These are phyloP conservation scores for Lactarius hatsudake DNA, from an alignment of 768 basidiomycete genomes.

Conservation along the genomic window DNA sequence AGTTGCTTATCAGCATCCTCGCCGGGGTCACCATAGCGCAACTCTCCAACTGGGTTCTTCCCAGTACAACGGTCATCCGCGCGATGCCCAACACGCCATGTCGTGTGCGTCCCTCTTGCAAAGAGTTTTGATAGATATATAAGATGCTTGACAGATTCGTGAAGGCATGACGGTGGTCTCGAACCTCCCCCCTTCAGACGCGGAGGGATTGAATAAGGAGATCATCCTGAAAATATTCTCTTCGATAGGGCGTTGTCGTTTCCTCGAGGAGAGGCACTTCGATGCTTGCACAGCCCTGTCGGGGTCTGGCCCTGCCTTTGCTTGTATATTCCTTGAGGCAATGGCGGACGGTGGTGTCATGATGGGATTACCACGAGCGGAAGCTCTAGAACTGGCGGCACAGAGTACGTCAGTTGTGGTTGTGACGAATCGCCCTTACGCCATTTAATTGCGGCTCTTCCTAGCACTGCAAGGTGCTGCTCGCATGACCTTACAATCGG, in stretches of 20 bases:
- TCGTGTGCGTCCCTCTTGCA: slow-evolving; percentile 54
- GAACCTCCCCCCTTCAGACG: slow-evolving; percentile 52
- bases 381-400: slow-evolving; percentile 91
- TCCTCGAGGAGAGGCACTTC: slow-evolving; percentile 98
- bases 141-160: slow-evolving; percentile 63
- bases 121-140: background rate
- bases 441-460: slow-evolving; percentile 10
- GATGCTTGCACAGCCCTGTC: slow-evolving; percentile 97
- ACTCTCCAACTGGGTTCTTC: slow-evolving; percentile 67
- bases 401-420: slow-evolving; percentile 63
- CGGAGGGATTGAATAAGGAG: slow-evolving; percentile 57
- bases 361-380: slow-evolving; percentile 96
- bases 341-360: slow-evolving; percentile 99
- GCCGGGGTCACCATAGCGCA: slow-evolving; percentile 94
- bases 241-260: slow-evolving; percentile 92
- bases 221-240: slow-evolving; percentile 94
- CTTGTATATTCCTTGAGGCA: slow-evolving; percentile 93
- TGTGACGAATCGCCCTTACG: background rate
- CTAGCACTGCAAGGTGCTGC: slow-evolving; percentile 94
- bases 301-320: slow-evolving; percentile 96
- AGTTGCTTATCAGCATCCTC: slow-evolving; percentile 93
- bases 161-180: slow-evolving; percentile 98
- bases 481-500: slow-evolving; percentile 86
- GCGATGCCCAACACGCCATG: slow-evolving; percentile 99
- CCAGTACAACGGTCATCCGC: slow-evolving; percentile 82